Conservation (phyloP, 1,284 basidiomycete species). For the Fomitopsis schrenkii region DNA sequence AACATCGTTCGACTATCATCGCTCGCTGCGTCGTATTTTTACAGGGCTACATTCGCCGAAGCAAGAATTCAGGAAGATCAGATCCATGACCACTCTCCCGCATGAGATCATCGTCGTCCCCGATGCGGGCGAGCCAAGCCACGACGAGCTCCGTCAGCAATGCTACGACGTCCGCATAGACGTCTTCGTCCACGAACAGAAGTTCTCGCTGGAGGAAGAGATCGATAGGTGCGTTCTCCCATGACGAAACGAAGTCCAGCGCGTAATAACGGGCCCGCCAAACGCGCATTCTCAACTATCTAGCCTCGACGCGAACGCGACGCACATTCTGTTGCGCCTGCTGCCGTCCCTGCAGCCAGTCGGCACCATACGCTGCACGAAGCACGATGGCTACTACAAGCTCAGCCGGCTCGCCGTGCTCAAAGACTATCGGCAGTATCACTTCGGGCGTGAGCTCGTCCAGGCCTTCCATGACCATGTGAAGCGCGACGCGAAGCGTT, state of each 20-base stretch:
- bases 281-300: conserved; percentile 9
- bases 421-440: conserved; percentile 56
- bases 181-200: conserved; percentile 69
- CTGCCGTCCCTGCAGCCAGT: conserved; percentile 54
- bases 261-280: conserved; percentile 1
- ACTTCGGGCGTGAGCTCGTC: conserved; percentile 63
- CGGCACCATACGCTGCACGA: conserved; percentile 58
- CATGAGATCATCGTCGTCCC: conserved; percentile 54
- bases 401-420: conserved; percentile 66
- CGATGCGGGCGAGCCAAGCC: conserved; percentile 30
- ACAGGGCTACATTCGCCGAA: neutral
- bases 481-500: conserved; percentile 30
- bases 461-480: conserved; percentile 56
- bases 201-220: conserved; percentile 67
- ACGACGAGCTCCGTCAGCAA: conserved; percentile 40
- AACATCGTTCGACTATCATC: neutral
- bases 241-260: conserved; percentile 3
- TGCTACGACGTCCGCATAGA: conserved; percentile 61
- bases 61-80: neutral
- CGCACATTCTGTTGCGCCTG: conserved; percentile 68
- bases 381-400: conserved; percentile 48
- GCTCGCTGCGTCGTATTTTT: neutral
- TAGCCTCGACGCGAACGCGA: conserved; percentile 57
- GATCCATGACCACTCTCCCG: conserved; percentile 24
- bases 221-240: conserved; percentile 57